These are phyloP conservation scores for Hanseniaspora lindneri DNA, from an alignment of 805 yeast genomes.

Conservation along the genomic window DNA sequence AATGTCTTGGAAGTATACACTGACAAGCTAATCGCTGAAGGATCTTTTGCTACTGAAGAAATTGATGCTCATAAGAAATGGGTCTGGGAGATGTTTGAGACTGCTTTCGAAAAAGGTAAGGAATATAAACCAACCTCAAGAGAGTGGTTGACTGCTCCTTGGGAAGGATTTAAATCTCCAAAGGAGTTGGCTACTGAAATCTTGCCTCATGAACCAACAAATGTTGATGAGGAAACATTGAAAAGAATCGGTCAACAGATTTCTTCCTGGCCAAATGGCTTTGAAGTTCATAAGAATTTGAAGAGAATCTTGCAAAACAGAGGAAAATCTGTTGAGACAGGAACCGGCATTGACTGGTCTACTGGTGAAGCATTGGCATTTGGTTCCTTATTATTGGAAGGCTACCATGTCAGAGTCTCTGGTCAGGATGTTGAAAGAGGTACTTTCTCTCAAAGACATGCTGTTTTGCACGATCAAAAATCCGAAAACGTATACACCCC, in stretches of 20 bases:
- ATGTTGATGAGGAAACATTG: constrained; percentile 57
- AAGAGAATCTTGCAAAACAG: constrained; percentile 86
- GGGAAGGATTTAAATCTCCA: constrained; percentile 98
- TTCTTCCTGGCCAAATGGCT: constrained; percentile 75
- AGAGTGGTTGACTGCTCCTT: constrained; percentile 97
- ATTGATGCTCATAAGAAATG: constrained; percentile 92
- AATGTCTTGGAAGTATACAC: constrained; percentile 80
- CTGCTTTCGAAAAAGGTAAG: constrained; percentile 75
- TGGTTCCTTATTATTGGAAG: constrained; percentile 84
- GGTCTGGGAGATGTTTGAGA: constrained; percentile 94
- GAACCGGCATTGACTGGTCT: constrained; percentile 97
- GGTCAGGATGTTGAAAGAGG: constrained; percentile 99
- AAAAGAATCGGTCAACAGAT: constrained; percentile 67
- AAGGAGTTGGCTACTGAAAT: constrained; percentile 91
- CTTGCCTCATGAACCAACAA: constrained; percentile 92
- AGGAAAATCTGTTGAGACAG: constrained; percentile 72
- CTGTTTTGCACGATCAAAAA: constrained; percentile 91
- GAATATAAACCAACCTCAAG: constrained; percentile 82
- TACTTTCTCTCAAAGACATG: constrained; percentile 98
- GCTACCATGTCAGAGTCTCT: constrained; percentile 90
- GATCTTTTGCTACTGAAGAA: constrained; percentile 79
- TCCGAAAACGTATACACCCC: constrained; percentile 78
- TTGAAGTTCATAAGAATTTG: constrained; percentile 87
- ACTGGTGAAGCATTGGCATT: constrained; percentile 98
- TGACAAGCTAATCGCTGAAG: constrained; percentile 68